phyloP scores from a whole-genome alignment of 2,329 filamentous ascomycete genomes.

The Fusarium equiseti region DNA sequence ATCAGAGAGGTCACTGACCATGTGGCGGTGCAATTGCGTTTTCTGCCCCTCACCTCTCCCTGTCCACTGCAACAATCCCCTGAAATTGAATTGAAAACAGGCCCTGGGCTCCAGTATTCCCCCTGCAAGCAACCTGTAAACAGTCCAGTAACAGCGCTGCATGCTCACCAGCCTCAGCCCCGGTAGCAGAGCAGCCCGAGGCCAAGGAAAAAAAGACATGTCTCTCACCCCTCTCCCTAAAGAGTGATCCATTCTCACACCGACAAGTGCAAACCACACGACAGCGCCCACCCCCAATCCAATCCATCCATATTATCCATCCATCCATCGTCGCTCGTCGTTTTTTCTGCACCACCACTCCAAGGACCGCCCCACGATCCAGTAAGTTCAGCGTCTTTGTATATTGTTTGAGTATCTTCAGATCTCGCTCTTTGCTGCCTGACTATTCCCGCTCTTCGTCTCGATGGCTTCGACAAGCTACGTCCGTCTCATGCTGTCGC shows the following conservation, averaged over 20 bases:
- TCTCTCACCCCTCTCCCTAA: slow-evolving; percentile 44
- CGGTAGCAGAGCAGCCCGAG: slow-evolving; percentile 34
- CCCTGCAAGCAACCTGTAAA: slow-evolving; percentile 32
- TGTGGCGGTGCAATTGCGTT: slow-evolving; percentile 36
- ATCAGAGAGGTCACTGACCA: slow-evolving; percentile 18
- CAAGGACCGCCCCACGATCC: slow-evolving; percentile 49
- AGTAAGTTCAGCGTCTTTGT: slow-evolving; percentile 45
- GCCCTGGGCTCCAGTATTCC: slow-evolving; percentile 43
- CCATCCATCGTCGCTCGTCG: slow-evolving; percentile 46
- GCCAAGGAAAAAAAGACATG: slow-evolving; percentile 39
- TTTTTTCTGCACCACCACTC: slow-evolving; percentile 49
- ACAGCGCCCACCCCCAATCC: slow-evolving; percentile 40
- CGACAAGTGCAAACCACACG: slow-evolving; percentile 49
- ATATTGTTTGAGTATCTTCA: slow-evolving; percentile 14
- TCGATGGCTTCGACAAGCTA: slow-evolving; percentile 42
- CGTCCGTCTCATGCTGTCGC: slow-evolving; percentile 31
- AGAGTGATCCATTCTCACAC: slow-evolving; percentile 46
- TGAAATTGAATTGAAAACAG: slow-evolving; percentile 35
- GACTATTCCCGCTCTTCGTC: slow-evolving; percentile 23
- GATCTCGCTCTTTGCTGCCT: slow-evolving; percentile 24
- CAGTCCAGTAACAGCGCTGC: slow-evolving; percentile 17
- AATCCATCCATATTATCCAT: slow-evolving; percentile 32
- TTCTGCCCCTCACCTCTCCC: slow-evolving; percentile 30
- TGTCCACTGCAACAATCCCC: slow-evolving; percentile 21
- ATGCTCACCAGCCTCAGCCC: slow-evolving; percentile 33